Percentiles rank a stretch among this genome's conserved stretches.
Conservation (phyloP, 2,329 filamentous ascomycete species). For the Colletotrichum caudatum region DNA sequence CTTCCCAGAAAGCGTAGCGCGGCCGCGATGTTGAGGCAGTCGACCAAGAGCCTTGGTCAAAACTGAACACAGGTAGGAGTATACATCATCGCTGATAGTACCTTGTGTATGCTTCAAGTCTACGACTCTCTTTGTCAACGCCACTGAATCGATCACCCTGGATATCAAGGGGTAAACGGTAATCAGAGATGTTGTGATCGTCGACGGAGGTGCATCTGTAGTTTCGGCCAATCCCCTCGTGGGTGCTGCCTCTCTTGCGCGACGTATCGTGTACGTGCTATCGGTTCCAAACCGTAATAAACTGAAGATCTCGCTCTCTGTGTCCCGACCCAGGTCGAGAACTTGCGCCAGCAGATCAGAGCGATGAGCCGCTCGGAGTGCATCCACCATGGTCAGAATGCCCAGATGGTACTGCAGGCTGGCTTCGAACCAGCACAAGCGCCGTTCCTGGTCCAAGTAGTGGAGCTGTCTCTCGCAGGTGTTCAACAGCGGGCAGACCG, state of each 20-base stretch:
- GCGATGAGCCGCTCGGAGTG: constrained; percentile 17
- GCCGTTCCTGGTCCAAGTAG: constrained; percentile 24
- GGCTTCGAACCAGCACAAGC: constrained; percentile 30
- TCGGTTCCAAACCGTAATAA: constrained; percentile 39
- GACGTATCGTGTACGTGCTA: constrained; percentile 33
- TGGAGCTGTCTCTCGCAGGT: constrained; percentile 34
- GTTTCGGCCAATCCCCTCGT: not conserved
- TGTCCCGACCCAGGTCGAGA: constrained; percentile 25
- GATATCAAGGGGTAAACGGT: not conserved
- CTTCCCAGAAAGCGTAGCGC: not conserved
- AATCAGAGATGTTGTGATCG: not conserved
- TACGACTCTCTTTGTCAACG: not conserved
- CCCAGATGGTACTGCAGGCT: constrained; percentile 37
- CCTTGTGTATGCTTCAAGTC: not conserved
- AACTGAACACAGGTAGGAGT: not conserved
- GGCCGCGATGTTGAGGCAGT: not conserved
- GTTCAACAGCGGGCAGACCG: constrained; percentile 27
- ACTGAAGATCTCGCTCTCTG: constrained; percentile 38
- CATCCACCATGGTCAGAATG: constrained; percentile 31
- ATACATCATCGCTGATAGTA: not conserved
- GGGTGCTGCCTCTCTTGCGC: too few species aligned
- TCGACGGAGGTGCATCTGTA: not conserved
- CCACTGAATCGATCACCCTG: not conserved
- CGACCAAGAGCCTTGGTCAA: not conserved
- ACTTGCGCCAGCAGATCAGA: constrained; percentile 3